Evolutionary conservation across 345 rosid species (phyloP), one percentile per base, ranked within the genome.

Genomic region (Ceriops zippeliana): DNA sequence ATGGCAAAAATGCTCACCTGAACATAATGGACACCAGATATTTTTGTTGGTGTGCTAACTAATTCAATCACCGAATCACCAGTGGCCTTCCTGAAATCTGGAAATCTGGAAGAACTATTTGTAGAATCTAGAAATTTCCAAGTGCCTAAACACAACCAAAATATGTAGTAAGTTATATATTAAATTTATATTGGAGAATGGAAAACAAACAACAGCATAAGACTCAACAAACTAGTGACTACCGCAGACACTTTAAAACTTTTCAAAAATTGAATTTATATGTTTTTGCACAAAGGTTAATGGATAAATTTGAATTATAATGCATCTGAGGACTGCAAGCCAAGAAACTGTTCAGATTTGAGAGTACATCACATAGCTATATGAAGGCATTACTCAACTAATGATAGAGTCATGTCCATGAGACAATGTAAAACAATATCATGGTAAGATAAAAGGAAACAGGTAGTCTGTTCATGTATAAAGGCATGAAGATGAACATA

Each of bases 11-110:
- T 52, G 59, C 79, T 75, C 65, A 91, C 99, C 96, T 90, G 97
- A 71, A 95, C 90, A 80, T 91, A 95, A 83, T 95, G 97, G 66
- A 95, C 96, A 75, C 96, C 97, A 7, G 83, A 83, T 67, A 95
- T 88, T 84, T 91, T 95, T 35, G 99, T 91, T 63, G 95, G 90
- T 37, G 87, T 75, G 70, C 96, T 91, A 72, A 88, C 85, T 81
- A 95, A 83, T 70, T 91, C 97, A 70, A 92, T 84, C 63, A 87
- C 80, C 64, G 96, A 88, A 79, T 90, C 81, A 22, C 99, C 99
- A 72, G 68, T 77, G 10, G 92, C 81, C 71, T 86, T 95, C 73
- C 89, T 78, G 78, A 87, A 86, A 72, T 95, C 90, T 61, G 89
- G 89, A 81, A 91, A 91, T 75, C 82, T 91, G 30, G 93, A 84